Conservation (phyloP, 331 rosid genomes). For the Arachis monticola region DNA sequence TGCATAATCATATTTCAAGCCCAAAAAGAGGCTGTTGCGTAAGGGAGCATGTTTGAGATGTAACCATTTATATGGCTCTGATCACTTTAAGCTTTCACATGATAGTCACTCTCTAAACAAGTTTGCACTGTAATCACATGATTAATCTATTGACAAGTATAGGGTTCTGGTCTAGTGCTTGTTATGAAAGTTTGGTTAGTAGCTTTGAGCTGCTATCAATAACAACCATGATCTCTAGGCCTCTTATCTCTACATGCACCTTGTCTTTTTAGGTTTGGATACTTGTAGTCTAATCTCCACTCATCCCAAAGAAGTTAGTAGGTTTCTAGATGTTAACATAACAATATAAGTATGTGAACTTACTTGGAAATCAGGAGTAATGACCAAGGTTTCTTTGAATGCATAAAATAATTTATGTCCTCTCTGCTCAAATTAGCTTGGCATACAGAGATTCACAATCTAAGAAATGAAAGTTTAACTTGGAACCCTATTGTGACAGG, state of each 20-base stretch:
- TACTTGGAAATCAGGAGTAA: too few species aligned
- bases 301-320: conserved; percentile 1
- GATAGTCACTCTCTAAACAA: too few species aligned
- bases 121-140: background rate
- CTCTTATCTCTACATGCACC: background rate
- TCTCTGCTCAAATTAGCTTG: too few species aligned
- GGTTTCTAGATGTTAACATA: background rate
- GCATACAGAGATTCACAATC: too few species aligned
- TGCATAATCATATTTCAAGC: too few species aligned
- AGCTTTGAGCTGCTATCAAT: conserved; percentile 9
- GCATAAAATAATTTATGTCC: too few species aligned
- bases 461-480: background rate
- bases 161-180: background rate
- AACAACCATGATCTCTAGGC: background rate
- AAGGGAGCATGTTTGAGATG: too few species aligned
- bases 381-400: too few species aligned
- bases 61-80: too few species aligned
- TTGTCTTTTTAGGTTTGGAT: conserved; percentile 5
- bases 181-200: conserved; percentile 7
- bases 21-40: too few species aligned
- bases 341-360: too few species aligned
- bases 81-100: too few species aligned
- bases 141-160: background rate
- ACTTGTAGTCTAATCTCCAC: conserved; percentile 7
- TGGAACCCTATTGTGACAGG: background rate